Percentiles rank a stretch among this genome's conserved stretches.
phyloP scores from a whole-genome alignment of 257 asterid species.

The Avicennia marina region DNA sequence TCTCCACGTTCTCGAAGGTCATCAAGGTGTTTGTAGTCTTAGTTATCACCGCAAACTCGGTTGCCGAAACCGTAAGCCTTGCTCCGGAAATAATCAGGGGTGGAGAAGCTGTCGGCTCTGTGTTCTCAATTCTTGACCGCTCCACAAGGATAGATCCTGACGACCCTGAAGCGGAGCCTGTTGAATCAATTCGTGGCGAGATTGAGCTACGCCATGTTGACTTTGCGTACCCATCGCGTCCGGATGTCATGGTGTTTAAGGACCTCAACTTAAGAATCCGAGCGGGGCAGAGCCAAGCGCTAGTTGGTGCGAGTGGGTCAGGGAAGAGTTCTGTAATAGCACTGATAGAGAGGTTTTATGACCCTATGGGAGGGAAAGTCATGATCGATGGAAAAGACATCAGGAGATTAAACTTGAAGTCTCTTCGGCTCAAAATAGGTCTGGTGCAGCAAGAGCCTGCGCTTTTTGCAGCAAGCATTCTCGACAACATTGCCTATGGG shows the following conservation, averaged over 20 bases:
- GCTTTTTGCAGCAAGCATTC: constrained; percentile 82
- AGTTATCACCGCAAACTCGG: constrained; percentile 90
- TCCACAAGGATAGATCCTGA: constrained; percentile 77
- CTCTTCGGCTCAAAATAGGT: constrained; percentile 78
- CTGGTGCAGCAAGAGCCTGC: constrained; percentile 98
- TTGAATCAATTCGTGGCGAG: constrained; percentile 78
- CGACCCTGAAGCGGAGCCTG: constrained; percentile 71
- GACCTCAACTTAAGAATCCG: constrained; percentile 78
- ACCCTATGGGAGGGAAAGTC: constrained; percentile 76
- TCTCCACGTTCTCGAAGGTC: constrained; percentile 87
- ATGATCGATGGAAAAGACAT: constrained; percentile 96
- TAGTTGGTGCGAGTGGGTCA: constrained; percentile 96
- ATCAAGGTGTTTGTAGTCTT: constrained; percentile 90
- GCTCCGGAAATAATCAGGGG: constrained; percentile 96
- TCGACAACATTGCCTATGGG: constrained; percentile 92
- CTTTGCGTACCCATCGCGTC: constrained; percentile 91
- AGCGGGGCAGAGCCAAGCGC: constrained; percentile 98
- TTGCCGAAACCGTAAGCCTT: constrained; percentile 90
- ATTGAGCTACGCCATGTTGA: constrained; percentile 90
- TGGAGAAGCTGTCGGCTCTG: constrained; percentile 95
- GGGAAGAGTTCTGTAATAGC: constrained; percentile 93
- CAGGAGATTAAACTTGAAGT: constrained; percentile 62
- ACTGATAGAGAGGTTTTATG: constrained; percentile 78
- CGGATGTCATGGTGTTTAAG: constrained; percentile 78
- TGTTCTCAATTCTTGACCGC: constrained; percentile 83